A percentile compares a stretch with the other conserved stretches of the same genome.
Evolutionary conservation across 2,329 filamentous ascomycete genomes (phyloP).

Genomic region (Cryphonectria carpinicola): DNA sequence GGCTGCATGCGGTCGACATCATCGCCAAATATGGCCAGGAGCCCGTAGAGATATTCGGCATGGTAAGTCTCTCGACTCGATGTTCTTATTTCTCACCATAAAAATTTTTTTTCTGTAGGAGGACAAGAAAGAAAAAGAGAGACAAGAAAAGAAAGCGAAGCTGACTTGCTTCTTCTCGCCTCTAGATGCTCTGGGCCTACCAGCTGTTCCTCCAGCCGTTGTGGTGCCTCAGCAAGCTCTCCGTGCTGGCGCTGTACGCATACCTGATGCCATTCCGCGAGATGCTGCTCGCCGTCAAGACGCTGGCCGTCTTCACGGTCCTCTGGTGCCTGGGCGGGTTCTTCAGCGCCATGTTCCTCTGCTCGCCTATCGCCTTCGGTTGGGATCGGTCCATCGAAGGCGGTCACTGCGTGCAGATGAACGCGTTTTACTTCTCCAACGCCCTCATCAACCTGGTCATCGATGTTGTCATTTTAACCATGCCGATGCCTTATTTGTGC

Average conservation of each 20-base stretch:
- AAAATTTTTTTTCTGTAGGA: not conserved
- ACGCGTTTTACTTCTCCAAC: not conserved
- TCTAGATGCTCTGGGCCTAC: not conserved
- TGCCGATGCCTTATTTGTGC: not conserved
- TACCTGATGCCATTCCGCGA: conserved; percentile 1
- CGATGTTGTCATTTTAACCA: not conserved
- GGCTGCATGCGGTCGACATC: not conserved
- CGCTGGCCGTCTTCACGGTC: not conserved
- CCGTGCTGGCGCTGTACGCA: not conserved
- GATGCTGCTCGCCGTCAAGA: not conserved
- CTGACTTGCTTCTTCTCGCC: not conserved
- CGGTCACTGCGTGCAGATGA: not conserved
- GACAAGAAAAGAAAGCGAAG: not conserved
- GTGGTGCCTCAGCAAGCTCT: conserved; percentile 1
- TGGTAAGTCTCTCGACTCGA: not conserved
- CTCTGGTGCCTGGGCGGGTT: not conserved
- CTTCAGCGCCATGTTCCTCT: not conserved
- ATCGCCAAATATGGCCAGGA: not conserved
- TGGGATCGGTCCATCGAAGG: not conserved
- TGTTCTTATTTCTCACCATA: too few species aligned
- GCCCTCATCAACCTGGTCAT: not conserved
- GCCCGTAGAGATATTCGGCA: not conserved
- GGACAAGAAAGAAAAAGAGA: not conserved
- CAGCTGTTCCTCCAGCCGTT: not conserved
- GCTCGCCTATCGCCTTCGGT: not conserved